Base-by-base conservation (phyloP, 2,329 filamentous ascomycete genomes). In the Esteya vermicola region DNA sequence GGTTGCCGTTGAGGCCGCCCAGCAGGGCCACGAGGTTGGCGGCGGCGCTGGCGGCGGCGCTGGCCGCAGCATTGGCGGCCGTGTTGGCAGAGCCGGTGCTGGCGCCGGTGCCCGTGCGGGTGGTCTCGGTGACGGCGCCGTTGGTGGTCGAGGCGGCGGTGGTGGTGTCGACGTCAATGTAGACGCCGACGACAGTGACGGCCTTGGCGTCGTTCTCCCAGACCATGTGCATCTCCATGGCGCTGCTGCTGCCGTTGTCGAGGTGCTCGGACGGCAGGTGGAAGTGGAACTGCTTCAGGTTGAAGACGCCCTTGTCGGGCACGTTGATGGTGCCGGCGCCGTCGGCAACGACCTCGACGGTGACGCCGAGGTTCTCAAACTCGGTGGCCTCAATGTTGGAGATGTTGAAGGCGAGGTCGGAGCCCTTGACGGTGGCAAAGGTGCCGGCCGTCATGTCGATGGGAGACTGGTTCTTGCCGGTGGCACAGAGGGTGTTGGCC, bases 171-270 rank as follows among this genome's bases (percentile, higher is more conserved):
- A 59, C 46, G 23, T 51, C 51, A 20, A 55, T 56, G 18, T 50
- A 57, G 19, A 57, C 59, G 45, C 59, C 60, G 31, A 61, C 49
- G 47, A 67, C 64, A 25, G 62, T 61, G 28, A 66, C 57, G 40
- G 63, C 51, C 13, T 53, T 47, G 27, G 50, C 52, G 12, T 60
- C 57, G 13, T 59, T 60, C 50, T 68, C 59, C 52, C 72, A 74
- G 31, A 78, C 73, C 62, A 77, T 71, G 57, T 78, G 74, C 56
- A 67, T 63, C 54, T 72, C 68, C 61, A 72, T 65, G 21, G 62
- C n/a, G n/a, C n/a, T n/a, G n/a, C n/a, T n/a, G n/a, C 23, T 59
- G 21, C 59, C 58, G 45, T 59, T 57, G 47, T 65, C 59, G 2
- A 66, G 46, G 47, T 70, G 66, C 51, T 70, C 65, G 45, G 59